Conservation (phyloP, 345 rosid species). For the Eutrema heterophyllum region DNA sequence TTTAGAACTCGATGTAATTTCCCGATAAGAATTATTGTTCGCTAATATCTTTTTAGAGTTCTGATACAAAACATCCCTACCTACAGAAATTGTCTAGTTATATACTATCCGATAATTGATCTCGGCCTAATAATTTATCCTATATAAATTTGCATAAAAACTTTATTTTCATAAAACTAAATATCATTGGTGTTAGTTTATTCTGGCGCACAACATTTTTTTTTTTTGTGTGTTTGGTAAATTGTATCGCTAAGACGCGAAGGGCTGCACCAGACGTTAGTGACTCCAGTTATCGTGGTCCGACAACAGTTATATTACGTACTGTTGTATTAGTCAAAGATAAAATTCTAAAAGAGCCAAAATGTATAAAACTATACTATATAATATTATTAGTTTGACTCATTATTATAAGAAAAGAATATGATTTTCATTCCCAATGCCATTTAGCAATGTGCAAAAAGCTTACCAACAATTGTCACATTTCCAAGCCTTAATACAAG, state of each 20-base stretch:
- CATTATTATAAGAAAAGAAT: background rate
- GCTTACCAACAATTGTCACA: slow-evolving; percentile 19
- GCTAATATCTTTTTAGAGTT: background rate
- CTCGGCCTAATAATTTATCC: background rate
- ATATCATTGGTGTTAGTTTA: background rate
- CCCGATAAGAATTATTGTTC: background rate
- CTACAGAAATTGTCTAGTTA: background rate
- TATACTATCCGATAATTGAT: background rate
- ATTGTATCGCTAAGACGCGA: background rate
- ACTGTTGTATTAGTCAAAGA: slow-evolving; percentile 20
- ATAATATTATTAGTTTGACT: slow-evolving; percentile 23
- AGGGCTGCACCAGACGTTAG: background rate
- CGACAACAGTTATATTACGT: background rate
- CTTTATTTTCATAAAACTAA: background rate
- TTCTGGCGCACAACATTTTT: background rate
- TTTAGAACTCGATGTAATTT: slow-evolving; percentile 8
- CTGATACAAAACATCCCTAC: slow-evolving; percentile 1
- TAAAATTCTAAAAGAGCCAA: slow-evolving; percentile 12
- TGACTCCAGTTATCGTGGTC: slow-evolving; percentile 15
- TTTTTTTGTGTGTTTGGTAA: background rate
- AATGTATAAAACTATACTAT: background rate
- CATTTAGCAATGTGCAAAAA: slow-evolving; percentile 25
- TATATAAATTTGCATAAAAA: background rate
- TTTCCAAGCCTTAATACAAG: slow-evolving; percentile 31
- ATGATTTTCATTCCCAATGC: slow-evolving; percentile 32